Percentiles rank a stretch among this genome's conserved stretches.
Conservation (phyloP, 1,284 basidiomycete genomes). For the Lignosus rhinocerotis region DNA sequence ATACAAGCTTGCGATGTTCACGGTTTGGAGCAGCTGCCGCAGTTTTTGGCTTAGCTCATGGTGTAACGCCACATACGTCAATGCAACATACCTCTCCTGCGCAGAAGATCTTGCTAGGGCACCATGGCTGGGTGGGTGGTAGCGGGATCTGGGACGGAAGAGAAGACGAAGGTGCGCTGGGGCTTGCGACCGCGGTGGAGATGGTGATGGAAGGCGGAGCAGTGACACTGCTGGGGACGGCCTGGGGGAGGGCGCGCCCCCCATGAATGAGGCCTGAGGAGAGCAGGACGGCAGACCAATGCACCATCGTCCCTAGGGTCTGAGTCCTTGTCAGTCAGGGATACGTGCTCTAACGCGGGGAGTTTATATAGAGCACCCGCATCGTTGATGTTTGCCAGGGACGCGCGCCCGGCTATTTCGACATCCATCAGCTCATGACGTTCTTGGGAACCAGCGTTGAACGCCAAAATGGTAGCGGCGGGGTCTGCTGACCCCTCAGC, state of each 20-base stretch:
- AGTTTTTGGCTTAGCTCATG: background rate
- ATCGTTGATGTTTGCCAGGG: conserved; percentile 1
- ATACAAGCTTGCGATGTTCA: conserved; percentile 79
- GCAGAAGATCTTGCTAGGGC: conserved; percentile 82
- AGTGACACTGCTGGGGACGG: conserved; percentile 17
- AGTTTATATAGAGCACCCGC: conserved; percentile 8
- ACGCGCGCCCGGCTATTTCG: conserved; percentile 11
- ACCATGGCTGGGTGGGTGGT: conserved; percentile 78
- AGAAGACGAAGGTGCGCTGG: conserved; percentile 52
- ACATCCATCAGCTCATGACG: conserved; percentile 16
- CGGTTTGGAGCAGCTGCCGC: conserved; percentile 78
- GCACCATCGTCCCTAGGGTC: conserved; percentile 7
- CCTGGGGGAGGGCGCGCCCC: conserved; percentile 28
- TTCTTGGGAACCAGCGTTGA: conserved; percentile 7
- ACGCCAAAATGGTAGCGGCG: background rate
- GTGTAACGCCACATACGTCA: background rate
- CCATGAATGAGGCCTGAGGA: conserved; percentile 18
- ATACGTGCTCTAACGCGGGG: background rate
- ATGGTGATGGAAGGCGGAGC: conserved; percentile 36
- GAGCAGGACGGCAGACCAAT: conserved; percentile 9
- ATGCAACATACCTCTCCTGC: conserved; percentile 63
- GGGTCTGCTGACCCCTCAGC: conserved; percentile 7
- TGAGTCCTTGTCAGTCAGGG: conserved; percentile 14
- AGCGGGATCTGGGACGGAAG: conserved; percentile 70
- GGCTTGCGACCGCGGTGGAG: conserved; percentile 66